Conservation (phyloP, 1,284 basidiomycete genomes). For the Anthracocystis panici-leucophaei region DNA sequence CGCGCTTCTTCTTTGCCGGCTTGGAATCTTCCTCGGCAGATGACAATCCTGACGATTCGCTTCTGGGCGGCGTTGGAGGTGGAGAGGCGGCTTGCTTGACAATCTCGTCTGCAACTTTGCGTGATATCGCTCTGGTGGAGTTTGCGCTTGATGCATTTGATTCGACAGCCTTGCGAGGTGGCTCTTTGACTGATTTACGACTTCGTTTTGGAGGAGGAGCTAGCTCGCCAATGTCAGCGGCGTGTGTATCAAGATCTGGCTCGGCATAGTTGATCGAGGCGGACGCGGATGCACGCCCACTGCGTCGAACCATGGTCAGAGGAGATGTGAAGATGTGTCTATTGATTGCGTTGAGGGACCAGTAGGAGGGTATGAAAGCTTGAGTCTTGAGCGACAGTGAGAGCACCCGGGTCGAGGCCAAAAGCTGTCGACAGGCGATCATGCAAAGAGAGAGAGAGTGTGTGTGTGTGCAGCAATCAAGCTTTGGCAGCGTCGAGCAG, state of each 20-base stretch:
- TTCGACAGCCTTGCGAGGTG: neutral
- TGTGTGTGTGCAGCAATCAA: no score
- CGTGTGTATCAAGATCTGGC: slow-evolving; percentile 12
- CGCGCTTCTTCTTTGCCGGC: slow-evolving; percentile 21
- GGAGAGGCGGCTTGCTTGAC: slow-evolving; percentile 21
- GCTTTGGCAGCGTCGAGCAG: neutral
- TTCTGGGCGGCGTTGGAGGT: slow-evolving; percentile 23
- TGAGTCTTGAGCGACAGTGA: neutral
- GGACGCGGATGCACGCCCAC: slow-evolving; percentile 36
- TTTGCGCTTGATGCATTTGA: neutral
- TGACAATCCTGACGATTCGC: slow-evolving; percentile 23
- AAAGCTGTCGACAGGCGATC: slow-evolving; percentile 11
- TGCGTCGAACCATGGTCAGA: slow-evolving; percentile 31
- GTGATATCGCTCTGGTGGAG: slow-evolving; percentile 19
- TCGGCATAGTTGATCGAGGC: slow-evolving; percentile 28
- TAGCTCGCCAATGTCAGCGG: neutral
- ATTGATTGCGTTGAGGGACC: neutral
- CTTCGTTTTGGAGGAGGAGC: slow-evolving; percentile 16
- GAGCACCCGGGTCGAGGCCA: slow-evolving; percentile 20
- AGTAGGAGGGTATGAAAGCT: neutral
- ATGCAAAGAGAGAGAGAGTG: slow-evolving; percentile 9
- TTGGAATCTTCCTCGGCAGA: slow-evolving; percentile 19
- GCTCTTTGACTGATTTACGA: slow-evolving; percentile 15
- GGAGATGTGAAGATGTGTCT: neutral
- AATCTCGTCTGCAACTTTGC: slow-evolving; percentile 21